Base-by-base conservation (phyloP, 2,329 filamentous ascomycete genomes). In the Aspergillus sergii region DNA sequence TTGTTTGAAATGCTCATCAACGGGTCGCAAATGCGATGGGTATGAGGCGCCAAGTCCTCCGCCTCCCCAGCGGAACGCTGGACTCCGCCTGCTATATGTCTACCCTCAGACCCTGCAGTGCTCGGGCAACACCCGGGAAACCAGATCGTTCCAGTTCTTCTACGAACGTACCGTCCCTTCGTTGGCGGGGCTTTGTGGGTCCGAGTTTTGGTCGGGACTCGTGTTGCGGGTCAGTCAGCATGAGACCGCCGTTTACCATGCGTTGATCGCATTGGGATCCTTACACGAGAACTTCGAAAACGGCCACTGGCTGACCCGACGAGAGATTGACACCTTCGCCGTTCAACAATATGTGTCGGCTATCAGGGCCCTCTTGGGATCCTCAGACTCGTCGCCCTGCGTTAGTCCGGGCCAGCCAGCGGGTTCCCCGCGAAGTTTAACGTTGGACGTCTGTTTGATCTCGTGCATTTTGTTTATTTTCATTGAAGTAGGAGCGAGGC, bases 21-120 rank as follows among this genome's bases (percentile, higher is more conserved):
- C 74, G 21, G 74, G 74, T 32, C 70, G 74, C 26, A 71, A 71
- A 61, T 76, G 73, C 59, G 73, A 75, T 58, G 73, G 74, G 34
- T 76, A 76, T 60, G 59, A 32, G 23, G 23, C 32, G 30, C 28
- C 34, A 53, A 19, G 60, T 43, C 58, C 26, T 60, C 59, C 60
- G 53, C 56, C 53, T 41, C 39, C 39, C 39, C 39, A 41, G 8
- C 39, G 16, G 16, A 41, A 41, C 39, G 9, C 16, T 10, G 8
- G 39, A n/a, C 39, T 41, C 39, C 39, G 39, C 8, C 39, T 41
- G 16, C 39, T 19, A 9, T 41, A 41, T n/a, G 16, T n/a, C 16
- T n/a, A 41, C 39, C 19, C 39, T 9, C 39, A 41, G 39, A n/a
- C 39, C 16, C 39, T 41, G 39, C 39, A 41, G 16, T 41, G 19